Conservation (phyloP, 2,329 filamentous ascomycete species). For the Xylariaceae sp. region DNA sequence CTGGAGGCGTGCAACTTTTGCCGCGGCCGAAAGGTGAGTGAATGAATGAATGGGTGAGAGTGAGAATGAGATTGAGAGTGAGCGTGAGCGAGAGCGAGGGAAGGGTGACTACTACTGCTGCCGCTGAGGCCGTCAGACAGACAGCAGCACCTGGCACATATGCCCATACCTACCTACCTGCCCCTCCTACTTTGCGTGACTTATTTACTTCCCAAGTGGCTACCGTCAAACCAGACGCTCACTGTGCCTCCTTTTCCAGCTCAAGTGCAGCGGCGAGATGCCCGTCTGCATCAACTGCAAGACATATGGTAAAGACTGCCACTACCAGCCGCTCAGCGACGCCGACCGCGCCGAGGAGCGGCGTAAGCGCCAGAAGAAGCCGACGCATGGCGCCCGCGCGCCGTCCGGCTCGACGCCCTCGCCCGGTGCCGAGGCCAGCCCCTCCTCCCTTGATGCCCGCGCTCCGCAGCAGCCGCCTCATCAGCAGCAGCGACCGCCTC, state of each 20-base stretch:
- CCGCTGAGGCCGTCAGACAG: too few species aligned
- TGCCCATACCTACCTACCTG: too few species aligned
- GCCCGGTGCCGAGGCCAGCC: not conserved
- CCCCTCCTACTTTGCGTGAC: too few species aligned
- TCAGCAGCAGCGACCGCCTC: not conserved
- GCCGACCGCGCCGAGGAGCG: slow-evolving; percentile 14
- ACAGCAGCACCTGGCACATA: too few species aligned
- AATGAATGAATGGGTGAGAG: too few species aligned
- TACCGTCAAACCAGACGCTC: not conserved
- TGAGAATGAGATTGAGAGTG: too few species aligned
- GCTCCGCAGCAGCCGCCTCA: not conserved
- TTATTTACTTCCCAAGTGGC: too few species aligned
- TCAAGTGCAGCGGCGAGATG: slow-evolving; percentile 40
- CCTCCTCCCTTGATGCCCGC: not conserved
- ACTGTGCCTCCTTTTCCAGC: slow-evolving; percentile 22
- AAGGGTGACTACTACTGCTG: too few species aligned
- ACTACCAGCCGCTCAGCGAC: slow-evolving; percentile 29
- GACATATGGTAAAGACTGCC: slow-evolving; percentile 35
- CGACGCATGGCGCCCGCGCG: not conserved
- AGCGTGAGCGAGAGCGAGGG: too few species aligned
- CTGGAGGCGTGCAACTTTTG: slow-evolving; percentile 24
- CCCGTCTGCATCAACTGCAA: slow-evolving; percentile 39
- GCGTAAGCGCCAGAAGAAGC: not conserved
- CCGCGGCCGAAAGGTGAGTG: slow-evolving; percentile 23
- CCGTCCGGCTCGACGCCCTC: not conserved